Base-by-base conservation (phyloP, 768 basidiomycete genomes). In the Trametes gibbosa region DNA sequence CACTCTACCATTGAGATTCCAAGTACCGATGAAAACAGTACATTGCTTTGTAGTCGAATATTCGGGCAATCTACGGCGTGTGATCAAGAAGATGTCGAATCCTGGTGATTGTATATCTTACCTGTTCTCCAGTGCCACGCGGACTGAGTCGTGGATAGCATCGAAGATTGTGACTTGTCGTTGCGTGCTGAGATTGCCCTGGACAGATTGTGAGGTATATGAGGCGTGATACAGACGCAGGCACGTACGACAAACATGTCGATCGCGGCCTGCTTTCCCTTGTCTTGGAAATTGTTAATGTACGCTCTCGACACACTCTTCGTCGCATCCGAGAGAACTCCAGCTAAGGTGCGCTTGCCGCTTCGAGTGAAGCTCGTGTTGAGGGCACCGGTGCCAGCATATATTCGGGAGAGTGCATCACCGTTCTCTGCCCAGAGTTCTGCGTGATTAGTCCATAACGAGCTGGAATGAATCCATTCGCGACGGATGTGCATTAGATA, bases 401-500 rank as follows among this genome's bases (percentile, higher is more conserved):
- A 99, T 63, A 96, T 96, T 57, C 87, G 86, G 17, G 92, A 94
- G 39, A 99, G 72, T 0, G 92, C 90, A 70, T 97, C 95, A 13
- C 95, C 95, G 67, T 94, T 96, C 76, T 95, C 96, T 1, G 97
- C 97, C 95, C 95, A 99, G 4, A 98, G 76, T 69, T 95, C 91
- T 21, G 95, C 85, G 72, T 98, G 96, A 46, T 90, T 79, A 0
- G 83, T 79, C 92, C 95, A 98, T 10, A 98, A 76, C 8, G 81
- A 74, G 57, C 76, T 78, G 10, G 84, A 84, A 52, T 82, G 79
- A 27, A 84, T 68, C 89, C 91, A 95, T 68, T 89, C 88, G 1
- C 86, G 83, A 40, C 86, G 86, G 50, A 90, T 84, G 39, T 93
- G 86, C 41, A 79, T 70, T 35, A 98, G 82, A 69, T 92, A 98